Evolutionary conservation across 805 yeast genomes (phyloP).

Genomic region (Starmerella vaccinii): DNA sequence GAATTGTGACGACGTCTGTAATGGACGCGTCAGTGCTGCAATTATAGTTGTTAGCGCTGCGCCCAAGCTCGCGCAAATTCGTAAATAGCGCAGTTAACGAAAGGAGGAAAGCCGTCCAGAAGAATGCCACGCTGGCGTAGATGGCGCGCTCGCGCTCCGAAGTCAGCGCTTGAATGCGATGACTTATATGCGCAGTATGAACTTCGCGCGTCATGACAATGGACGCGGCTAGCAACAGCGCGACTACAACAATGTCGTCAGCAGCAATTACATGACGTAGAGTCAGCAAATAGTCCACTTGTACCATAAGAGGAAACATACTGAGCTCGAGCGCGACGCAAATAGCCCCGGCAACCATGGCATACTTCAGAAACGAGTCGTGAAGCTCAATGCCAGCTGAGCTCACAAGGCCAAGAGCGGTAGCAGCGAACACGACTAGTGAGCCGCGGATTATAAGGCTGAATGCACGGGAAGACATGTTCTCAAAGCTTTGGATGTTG

Average conservation of each 20-base stretch:
- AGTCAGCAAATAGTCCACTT: background rate
- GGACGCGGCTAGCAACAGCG: background rate
- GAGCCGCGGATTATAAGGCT: background rate
- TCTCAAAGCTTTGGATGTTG: background rate
- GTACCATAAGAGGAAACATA: background rate
- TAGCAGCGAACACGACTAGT: background rate
- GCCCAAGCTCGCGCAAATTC: background rate
- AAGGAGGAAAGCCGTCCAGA: background rate
- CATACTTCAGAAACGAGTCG: constrained; percentile 32
- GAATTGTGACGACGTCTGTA: background rate
- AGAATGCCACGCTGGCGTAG: background rate
- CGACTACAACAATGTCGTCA: background rate
- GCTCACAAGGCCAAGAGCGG: constrained; percentile 72
- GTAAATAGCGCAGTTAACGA: background rate
- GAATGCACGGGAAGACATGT: background rate
- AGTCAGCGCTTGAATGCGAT: background rate
- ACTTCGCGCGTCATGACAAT: background rate
- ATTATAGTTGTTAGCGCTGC: background rate
- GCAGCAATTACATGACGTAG: background rate
- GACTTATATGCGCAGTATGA: background rate
- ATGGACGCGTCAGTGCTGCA: background rate
- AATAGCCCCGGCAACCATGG: background rate
- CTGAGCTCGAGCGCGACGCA: background rate
- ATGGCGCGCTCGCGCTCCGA: background rate
- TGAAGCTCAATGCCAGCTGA: constrained; percentile 65